phyloP scores from a whole-genome alignment of 2,329 filamentous ascomycete genomes.

The Atkinsonella texensis region DNA sequence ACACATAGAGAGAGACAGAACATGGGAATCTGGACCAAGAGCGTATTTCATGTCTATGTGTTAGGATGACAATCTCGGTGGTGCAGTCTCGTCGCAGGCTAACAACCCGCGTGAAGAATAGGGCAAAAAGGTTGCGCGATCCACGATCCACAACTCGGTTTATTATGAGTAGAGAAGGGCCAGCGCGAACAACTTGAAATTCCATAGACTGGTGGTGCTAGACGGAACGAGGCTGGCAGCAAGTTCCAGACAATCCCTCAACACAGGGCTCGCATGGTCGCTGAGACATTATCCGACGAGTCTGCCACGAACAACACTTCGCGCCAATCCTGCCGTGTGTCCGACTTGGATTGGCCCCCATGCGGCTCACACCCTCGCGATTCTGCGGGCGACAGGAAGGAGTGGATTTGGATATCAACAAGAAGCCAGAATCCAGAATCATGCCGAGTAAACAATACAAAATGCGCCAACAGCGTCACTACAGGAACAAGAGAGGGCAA shows the following conservation, averaged over 20 bases:
- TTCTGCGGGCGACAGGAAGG: neutral
- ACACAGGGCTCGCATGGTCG: constrained; percentile 5
- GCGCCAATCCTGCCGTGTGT: neutral
- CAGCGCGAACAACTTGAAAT: neutral
- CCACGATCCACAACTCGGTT: no score
- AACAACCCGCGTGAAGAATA: no score
- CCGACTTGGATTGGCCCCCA: neutral
- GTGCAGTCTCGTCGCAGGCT: no score
- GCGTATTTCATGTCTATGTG: no score
- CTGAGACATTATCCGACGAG: constrained; percentile 4
- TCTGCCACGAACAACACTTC: constrained; percentile 1
- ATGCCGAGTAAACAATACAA: no score
- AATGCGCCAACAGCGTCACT: neutral
- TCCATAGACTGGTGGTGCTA: neutral
- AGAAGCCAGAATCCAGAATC: no score
- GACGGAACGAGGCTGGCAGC: neutral
- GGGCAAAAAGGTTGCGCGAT: no score
- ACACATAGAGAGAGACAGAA: no score
- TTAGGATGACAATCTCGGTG: no score
- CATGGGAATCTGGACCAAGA: no score
- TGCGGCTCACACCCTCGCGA: neutral
- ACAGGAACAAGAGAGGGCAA: neutral
- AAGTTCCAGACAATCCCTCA: neutral
- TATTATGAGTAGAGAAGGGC: no score
- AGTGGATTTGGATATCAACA: neutral